Conservation (phyloP, 2,329 filamentous ascomycete genomes). For the Cladorrhinum sp. region DNA sequence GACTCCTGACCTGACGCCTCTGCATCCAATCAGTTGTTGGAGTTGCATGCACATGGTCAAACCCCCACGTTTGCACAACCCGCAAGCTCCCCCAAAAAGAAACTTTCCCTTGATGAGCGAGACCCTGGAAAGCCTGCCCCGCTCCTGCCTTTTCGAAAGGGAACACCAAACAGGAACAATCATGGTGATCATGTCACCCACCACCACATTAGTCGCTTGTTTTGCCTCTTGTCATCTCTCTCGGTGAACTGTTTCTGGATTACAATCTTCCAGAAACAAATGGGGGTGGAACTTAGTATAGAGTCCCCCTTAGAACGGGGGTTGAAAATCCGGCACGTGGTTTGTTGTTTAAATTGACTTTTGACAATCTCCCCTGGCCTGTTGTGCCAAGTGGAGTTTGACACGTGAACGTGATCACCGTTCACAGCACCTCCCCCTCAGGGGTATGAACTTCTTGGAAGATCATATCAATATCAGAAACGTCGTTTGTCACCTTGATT, state of each 20-base stretch:
- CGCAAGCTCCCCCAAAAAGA: background rate
- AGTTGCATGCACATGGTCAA: constrained; percentile 1
- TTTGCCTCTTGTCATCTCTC: background rate
- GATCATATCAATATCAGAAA: background rate
- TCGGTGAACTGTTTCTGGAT: background rate
- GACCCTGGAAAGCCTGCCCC: too few relatives aligned
- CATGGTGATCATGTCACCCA: background rate
- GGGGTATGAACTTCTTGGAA: background rate
- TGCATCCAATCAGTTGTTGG: background rate
- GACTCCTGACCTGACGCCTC: background rate
- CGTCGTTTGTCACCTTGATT: background rate
- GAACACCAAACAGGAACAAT: background rate
- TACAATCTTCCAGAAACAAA: background rate
- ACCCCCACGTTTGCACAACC: background rate
- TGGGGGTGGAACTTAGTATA: background rate
- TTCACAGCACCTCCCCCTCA: background rate
- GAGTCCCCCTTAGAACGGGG: background rate
- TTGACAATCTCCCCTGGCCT: background rate
- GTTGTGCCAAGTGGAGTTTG: background rate
- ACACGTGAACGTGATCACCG: background rate
- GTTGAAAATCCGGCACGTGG: background rate
- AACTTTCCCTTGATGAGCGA: too few relatives aligned
- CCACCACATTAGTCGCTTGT: too few relatives aligned
- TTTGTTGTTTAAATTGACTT: background rate
- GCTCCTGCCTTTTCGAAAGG: background rate